Evolutionary conservation across 352 stramenopile species (phyloP).

Genomic region (Phytophthora quininea): DNA sequence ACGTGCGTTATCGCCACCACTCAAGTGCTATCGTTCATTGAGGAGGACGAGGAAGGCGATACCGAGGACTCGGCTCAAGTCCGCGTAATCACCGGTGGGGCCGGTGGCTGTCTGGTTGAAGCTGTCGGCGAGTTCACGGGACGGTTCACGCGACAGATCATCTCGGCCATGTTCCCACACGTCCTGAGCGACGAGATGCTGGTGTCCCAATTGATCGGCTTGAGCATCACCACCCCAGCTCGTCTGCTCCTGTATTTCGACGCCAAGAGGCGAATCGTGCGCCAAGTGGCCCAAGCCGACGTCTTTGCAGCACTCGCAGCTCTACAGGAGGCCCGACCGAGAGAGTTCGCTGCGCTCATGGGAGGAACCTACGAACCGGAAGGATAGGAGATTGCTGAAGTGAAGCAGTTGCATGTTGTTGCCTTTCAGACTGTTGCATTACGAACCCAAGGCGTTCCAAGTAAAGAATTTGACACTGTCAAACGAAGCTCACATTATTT

Average conservation of each 20-base stretch:
- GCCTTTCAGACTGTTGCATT: not conserved
- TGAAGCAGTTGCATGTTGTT: not conserved
- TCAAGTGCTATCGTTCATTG: conserved; percentile 23
- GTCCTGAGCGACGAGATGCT: conserved; percentile 31
- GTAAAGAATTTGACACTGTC: not conserved
- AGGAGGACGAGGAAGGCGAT: conserved; percentile 31
- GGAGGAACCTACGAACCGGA: not conserved
- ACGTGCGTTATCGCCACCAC: conserved; percentile 35
- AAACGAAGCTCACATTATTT: conserved; percentile 1
- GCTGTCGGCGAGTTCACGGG: conserved; percentile 29
- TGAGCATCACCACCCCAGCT: conserved; percentile 16
- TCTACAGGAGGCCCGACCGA: not conserved
- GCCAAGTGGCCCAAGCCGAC: not conserved
- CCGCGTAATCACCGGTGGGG: conserved; percentile 15
- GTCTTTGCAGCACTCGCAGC: not conserved
- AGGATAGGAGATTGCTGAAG: not conserved
- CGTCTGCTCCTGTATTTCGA: conserved; percentile 6
- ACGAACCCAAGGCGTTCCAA: not conserved
- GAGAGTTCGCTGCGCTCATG: conserved; percentile 2
- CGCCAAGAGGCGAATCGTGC: not conserved
- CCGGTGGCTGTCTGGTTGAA: conserved; percentile 28
- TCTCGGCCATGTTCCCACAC: conserved; percentile 34
- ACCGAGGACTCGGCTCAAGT: conserved; percentile 20
- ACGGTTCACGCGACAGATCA: conserved; percentile 31
- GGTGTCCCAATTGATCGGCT: conserved; percentile 28